These are phyloP conservation scores for Pseudoscleropodium purum DNA, from an alignment of 225 moss, liverwort and hornwort species.

Conservation along the genomic window DNA sequence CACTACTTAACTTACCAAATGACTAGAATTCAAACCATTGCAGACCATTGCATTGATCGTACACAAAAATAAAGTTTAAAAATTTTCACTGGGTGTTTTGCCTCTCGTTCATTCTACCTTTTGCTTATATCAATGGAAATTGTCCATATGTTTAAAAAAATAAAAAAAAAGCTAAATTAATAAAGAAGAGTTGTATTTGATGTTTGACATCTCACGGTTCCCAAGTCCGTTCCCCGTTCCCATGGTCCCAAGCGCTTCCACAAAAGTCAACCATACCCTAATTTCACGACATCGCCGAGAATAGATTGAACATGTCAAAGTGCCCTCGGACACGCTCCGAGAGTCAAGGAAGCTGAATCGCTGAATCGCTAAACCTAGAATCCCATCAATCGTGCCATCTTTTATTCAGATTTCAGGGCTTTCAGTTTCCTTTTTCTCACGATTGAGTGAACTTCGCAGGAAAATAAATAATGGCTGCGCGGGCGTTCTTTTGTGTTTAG, in stretches of 20 bases:
- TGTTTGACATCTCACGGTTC: background rate
- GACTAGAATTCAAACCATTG: background rate
- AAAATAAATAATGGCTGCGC: background rate
- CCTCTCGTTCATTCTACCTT: no score
- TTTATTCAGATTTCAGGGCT: background rate
- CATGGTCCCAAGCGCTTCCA: no score
- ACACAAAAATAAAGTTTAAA: no score
- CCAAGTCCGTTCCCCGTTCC: background rate
- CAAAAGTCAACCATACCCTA: background rate
- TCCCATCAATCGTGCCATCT: background rate
- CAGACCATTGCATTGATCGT: background rate
- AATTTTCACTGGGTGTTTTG: no score
- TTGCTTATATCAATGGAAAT: no score
- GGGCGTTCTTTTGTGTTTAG: background rate
- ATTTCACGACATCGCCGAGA: background rate
- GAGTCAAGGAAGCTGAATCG: background rate
- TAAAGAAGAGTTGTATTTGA: background rate
- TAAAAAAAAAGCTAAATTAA: no score
- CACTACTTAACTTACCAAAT: background rate
- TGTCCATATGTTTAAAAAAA: no score
- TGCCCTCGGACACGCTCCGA: background rate
- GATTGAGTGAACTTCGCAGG: background rate
- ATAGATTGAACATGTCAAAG: background rate
- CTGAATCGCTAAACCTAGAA: background rate
- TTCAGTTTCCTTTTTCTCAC: background rate